Conservation (phyloP, 495 filamentous ascomycete species). For the Neohortaea acidophila region DNA sequence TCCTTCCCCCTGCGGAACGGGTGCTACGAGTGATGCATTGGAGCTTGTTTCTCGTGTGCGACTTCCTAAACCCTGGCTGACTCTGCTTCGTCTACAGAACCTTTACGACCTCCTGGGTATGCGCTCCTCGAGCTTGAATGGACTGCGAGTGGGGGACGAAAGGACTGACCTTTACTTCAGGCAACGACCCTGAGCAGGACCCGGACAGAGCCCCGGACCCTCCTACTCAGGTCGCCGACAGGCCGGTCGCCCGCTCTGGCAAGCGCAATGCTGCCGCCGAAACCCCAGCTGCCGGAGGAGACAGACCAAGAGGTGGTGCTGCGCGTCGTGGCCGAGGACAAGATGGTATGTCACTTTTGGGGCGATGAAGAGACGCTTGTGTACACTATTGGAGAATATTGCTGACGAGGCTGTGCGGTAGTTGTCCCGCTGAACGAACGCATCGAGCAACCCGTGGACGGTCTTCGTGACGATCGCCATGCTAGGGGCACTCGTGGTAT, state of each 20-base stretch:
- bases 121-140: too few species aligned
- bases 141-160: not conserved
- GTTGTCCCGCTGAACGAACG: slow-evolving; percentile 74
- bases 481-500: slow-evolving; percentile 27
- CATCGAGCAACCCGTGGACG: slow-evolving; percentile 62
- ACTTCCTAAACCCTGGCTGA: not conserved
- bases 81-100: slow-evolving; percentile 20
- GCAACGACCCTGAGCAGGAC: slow-evolving; percentile 83
- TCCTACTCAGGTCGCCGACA: slow-evolving; percentile 76
- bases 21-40: not conserved
- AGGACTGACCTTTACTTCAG: slow-evolving; percentile 27
- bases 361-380: slow-evolving; percentile 86
- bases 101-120: slow-evolving; percentile 32
- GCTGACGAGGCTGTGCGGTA: not conserved
- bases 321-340: slow-evolving; percentile 40
- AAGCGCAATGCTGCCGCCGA: slow-evolving; percentile 83
- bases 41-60: not conserved
- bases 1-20: not conserved
- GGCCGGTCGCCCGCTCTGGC: slow-evolving; percentile 55
- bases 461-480: slow-evolving; percentile 34
- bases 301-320: slow-evolving; percentile 29
- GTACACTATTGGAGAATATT: not conserved
- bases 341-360: slow-evolving; percentile 44
- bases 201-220: slow-evolving; percentile 58
- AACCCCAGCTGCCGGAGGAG: slow-evolving; percentile 36